Base-by-base conservation (phyloP, 352 stramenopile genomes). In the Phytopythium ostracodes region DNA sequence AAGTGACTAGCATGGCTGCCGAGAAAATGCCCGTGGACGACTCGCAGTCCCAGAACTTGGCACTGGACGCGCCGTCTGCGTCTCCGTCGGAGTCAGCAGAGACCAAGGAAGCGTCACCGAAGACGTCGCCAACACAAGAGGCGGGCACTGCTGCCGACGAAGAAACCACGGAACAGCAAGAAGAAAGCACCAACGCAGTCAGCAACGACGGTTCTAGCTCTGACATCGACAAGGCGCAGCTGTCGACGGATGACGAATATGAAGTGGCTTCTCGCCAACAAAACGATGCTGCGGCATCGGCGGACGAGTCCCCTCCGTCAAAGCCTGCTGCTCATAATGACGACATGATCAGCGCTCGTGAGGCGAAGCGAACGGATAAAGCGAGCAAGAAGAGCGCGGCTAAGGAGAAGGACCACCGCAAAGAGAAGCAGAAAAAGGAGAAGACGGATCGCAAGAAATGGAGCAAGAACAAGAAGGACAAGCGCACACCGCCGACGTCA, bases 381-480 rank as follows among this genome's bases (percentile, higher is more conserved):
- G 40, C 43, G n/a, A 68, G 71, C 12, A 82, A 76, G 49, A 84
- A 83, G 35, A 51, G 68, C 14, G 49, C 38, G 46, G 29, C 27
- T 2, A 86, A 80, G 43, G 73, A 82, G n/a, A 53, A 47, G 14
- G 42, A 47, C 4, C 42, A 47, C 6, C 46, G 67, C 11, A 72
- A 73, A 42, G 78, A 91, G 17, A 88, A 87, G 31, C 47, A 64
- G 15, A 84, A 84, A 58, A 88, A 88, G 55, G 72, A 85, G 8
- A 87, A 81, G 43, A 22, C 43, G 0, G 79, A 81, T 4, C 76
- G 86, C 52, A 88, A 82, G 61, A 88, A 83, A 40, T 68, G 67
- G 7, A 44, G 43, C 35, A 67, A 69, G 31, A 70, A 56, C 24
- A 88, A 83, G 56, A 92, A 90, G 64, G 80, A 90, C 17, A 90